Conservation (phyloP, 495 filamentous ascomycete genomes). For the Aspergillus campestris region DNA sequence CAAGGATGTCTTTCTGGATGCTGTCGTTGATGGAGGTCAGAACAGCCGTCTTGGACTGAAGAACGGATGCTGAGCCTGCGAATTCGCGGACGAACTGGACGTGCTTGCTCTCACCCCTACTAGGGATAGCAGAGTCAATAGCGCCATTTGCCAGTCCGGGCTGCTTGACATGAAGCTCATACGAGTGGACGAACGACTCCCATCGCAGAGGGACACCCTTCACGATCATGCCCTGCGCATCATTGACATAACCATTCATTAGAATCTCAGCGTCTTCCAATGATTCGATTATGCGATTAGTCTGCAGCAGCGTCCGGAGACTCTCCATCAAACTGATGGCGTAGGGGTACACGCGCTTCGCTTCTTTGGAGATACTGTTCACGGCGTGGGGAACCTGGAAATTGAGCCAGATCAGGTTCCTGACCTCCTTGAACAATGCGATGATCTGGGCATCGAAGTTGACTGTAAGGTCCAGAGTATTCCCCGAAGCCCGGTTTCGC, state of each 20-base stretch:
- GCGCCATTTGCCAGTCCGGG: constrained; percentile 48
- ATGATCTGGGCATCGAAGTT: constrained; percentile 98
- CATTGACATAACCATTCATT: constrained; percentile 82
- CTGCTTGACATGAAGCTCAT: constrained; percentile 81
- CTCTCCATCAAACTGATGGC: constrained; percentile 98
- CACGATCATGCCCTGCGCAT: constrained; percentile 67
- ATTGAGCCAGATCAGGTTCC: constrained; percentile 88
- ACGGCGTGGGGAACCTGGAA: constrained; percentile 88
- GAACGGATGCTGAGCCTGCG: constrained; percentile 67
- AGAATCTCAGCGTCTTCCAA: constrained; percentile 83
- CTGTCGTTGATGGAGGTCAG: constrained; percentile 71
- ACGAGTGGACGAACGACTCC: constrained; percentile 96
- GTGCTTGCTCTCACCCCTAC: constrained; percentile 77
- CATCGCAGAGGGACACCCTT: constrained; percentile 87
- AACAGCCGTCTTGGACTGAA: constrained; percentile 77
- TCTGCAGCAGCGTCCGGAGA: constrained; percentile 82
- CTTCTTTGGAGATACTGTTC: constrained; percentile 93
- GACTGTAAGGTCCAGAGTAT: constrained; percentile 75
- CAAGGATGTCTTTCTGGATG: constrained; percentile 70
- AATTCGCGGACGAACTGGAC: constrained; percentile 95
- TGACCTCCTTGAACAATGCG: constrained; percentile 96
- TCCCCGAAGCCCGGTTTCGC: constrained; percentile 77
- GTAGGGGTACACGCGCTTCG: constrained; percentile 93
- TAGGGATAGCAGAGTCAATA: constrained; percentile 47
- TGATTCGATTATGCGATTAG: constrained; percentile 65